Evolutionary conservation across 2,329 filamentous ascomycete species (phyloP).

Genomic region (Trichoderma sp.): DNA sequence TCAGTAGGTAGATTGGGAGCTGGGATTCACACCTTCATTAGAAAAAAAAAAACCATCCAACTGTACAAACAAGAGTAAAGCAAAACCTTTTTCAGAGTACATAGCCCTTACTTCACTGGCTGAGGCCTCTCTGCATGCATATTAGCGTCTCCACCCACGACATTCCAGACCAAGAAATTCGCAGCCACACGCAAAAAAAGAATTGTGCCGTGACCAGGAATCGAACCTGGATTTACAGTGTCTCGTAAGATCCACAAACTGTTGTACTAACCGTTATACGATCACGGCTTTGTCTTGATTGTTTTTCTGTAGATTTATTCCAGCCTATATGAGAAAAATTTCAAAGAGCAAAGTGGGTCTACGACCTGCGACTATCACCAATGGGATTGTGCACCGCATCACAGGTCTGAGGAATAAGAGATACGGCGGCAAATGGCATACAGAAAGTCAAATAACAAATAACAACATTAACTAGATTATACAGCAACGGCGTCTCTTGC

Average conservation of each 20-base stretch:
- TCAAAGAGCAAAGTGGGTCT: not conserved
- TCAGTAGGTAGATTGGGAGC: not conserved
- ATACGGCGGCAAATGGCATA: not conserved
- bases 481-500: not conserved
- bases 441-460: not conserved
- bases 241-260: slow-evolving; percentile 32
- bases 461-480: not conserved
- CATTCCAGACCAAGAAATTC: not conserved
- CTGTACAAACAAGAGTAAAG: not conserved
- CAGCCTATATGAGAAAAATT: not conserved
- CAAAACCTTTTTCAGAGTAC: not conserved
- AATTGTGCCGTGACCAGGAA: slow-evolving; percentile 28
- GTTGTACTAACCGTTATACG: slow-evolving; percentile 36
- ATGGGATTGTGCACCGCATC: not conserved
- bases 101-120: not conserved
- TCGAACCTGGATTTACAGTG: slow-evolving; percentile 37
- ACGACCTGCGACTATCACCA: not conserved
- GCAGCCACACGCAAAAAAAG: slow-evolving; percentile 5
- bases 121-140: not conserved
- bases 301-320: not conserved
- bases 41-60: not conserved
- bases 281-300: slow-evolving; percentile 26
- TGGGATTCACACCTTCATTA: too few relatives aligned
- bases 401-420: not conserved
- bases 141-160: not conserved